Percentiles rank a stretch among this genome's conserved stretches.
Evolutionary conservation across 768 basidiomycete genomes (phyloP).

Genomic region (Melanogaster broomeanus): DNA sequence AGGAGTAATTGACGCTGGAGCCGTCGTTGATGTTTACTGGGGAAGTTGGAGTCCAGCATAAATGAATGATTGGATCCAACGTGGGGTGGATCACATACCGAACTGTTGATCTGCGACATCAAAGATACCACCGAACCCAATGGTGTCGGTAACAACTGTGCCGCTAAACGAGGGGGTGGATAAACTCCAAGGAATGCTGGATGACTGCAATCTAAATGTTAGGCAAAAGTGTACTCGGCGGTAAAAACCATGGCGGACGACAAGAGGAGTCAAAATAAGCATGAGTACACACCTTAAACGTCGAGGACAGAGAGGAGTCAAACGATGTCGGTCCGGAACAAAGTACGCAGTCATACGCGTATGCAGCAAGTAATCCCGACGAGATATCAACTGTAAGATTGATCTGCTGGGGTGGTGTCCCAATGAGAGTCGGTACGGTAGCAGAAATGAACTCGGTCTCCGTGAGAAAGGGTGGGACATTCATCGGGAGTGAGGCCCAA

Average conservation of each 20-base stretch:
- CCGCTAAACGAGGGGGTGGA: conserved; percentile 20
- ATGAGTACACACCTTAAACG: conserved; percentile 25
- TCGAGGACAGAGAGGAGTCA: conserved; percentile 22
- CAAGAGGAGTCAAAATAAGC: background rate
- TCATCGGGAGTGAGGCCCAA: conserved; percentile 28
- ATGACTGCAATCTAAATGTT: conserved; percentile 11
- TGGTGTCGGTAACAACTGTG: conserved; percentile 15
- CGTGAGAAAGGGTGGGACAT: conserved; percentile 14
- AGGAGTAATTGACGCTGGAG: conserved; percentile 4
- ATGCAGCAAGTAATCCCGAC: conserved; percentile 14
- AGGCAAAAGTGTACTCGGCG: background rate
- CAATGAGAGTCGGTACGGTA: conserved; percentile 21
- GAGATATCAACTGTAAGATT: conserved; percentile 23
- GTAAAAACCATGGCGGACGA: background rate
- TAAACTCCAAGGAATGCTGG: conserved; percentile 10
- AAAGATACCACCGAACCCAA: conserved; percentile 22
- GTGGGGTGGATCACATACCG: conserved; percentile 3
- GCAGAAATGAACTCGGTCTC: conserved; percentile 10
- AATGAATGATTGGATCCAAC: background rate
- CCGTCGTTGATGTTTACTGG: conserved; percentile 26
- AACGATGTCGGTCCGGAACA: conserved; percentile 24
- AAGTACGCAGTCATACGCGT: conserved; percentile 24
- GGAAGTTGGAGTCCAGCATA: background rate
- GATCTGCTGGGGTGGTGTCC: conserved; percentile 29
- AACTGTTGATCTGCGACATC: conserved; percentile 13